phyloP scores from a whole-genome alignment of 352 stramenopile genomes.

The Phytophthora foliorum region DNA sequence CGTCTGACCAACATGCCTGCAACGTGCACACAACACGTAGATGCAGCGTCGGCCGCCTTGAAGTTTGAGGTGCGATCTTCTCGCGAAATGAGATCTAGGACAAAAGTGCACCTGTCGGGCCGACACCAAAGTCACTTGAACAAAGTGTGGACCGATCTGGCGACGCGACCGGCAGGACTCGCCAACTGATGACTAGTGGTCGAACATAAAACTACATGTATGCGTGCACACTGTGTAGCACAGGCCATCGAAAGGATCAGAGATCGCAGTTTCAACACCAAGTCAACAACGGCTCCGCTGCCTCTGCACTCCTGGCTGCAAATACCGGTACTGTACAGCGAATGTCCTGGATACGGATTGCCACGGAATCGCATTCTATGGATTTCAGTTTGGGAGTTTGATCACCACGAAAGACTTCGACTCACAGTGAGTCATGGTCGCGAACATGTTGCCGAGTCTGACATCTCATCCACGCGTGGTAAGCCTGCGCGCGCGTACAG shows the following conservation, averaged over 20 bases:
- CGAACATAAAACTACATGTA: too few species aligned
- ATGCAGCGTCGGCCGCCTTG: not conserved
- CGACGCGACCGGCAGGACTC: not conserved
- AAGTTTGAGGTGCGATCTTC: too few species aligned
- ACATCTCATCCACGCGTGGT: not conserved
- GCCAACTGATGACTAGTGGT: slow-evolving; percentile 10
- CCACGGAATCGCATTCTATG: not conserved
- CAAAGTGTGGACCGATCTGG: not conserved
- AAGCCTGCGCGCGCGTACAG: slow-evolving; percentile 10
- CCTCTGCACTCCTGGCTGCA: not conserved
- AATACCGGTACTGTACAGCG: not conserved
- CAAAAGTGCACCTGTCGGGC: slow-evolving; percentile 1
- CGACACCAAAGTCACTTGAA: too few species aligned
- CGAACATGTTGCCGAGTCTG: not conserved
- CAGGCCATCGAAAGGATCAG: not conserved
- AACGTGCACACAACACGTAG: slow-evolving; percentile 12
- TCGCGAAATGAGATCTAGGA: slow-evolving; percentile 9
- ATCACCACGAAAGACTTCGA: too few species aligned
- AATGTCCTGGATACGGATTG: too few species aligned
- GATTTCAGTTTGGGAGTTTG: too few species aligned
- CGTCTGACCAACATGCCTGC: slow-evolving; percentile 25
- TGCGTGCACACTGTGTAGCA: too few species aligned
- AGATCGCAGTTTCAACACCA: slow-evolving; percentile 6
- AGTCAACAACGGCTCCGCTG: not conserved
- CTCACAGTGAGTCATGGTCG: too few species aligned